Conservation (phyloP, 441 rosid genomes). For the Flueggea neowawraea region DNA sequence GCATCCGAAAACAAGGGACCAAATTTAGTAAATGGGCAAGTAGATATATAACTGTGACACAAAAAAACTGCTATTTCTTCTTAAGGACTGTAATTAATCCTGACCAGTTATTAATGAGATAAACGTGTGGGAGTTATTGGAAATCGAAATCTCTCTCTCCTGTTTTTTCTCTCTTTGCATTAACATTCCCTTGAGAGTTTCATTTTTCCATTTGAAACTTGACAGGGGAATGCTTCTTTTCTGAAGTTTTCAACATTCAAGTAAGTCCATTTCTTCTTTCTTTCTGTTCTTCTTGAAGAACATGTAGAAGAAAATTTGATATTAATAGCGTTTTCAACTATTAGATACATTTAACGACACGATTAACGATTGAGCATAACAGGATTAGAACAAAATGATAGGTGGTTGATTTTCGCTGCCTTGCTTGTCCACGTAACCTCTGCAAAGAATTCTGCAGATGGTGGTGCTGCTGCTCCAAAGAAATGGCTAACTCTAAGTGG, state of each 20-base stretch:
- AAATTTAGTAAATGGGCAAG: slow-evolving; percentile 14
- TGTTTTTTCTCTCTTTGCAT: not conserved
- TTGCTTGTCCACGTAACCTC: slow-evolving; percentile 28
- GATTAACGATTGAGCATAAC: not conserved
- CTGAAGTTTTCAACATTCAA: slow-evolving; percentile 7
- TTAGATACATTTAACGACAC: too few species aligned
- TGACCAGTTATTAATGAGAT: slow-evolving; percentile 35
- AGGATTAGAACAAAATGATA: slow-evolving; percentile 31
- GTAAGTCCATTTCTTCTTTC: slow-evolving; percentile 10
- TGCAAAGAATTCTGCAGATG: slow-evolving; percentile 15
- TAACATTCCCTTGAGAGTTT: slow-evolving; percentile 40
- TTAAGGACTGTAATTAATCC: not conserved
- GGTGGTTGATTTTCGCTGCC: slow-evolving; percentile 29
- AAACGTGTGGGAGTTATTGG: slow-evolving; percentile 18
- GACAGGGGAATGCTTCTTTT: slow-evolving; percentile 32
- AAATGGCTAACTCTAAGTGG: slow-evolving; percentile 60
- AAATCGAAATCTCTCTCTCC: slow-evolving; percentile 2
- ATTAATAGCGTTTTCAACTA: too few species aligned
- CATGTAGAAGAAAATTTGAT: too few species aligned
- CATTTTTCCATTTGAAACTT: slow-evolving; percentile 24
- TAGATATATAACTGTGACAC: not conserved
- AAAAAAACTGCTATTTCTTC: slow-evolving; percentile 16
- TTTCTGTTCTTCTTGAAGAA: not conserved
- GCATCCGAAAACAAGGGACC: slow-evolving; percentile 1
- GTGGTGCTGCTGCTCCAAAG: slow-evolving; percentile 9